Evolutionary conservation across 2,329 filamentous ascomycete species (phyloP), one percentile per base, ranked within the genome.

Genomic region (Cladosporium austrohemisphaericum): DNA sequence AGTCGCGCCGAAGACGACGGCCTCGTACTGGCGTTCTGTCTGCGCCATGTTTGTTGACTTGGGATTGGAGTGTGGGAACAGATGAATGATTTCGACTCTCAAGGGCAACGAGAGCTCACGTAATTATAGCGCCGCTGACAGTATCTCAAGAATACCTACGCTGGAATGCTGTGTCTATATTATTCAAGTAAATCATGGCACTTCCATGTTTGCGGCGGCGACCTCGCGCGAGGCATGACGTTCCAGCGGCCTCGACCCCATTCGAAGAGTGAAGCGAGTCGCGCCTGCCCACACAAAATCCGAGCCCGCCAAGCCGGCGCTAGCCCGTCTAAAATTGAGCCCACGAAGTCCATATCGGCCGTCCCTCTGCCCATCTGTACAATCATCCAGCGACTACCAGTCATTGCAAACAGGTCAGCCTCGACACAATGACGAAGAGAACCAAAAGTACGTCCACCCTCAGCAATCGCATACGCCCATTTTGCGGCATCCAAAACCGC

Each of bases 361-460:
- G 14, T 14, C 20, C 33, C 16, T 33, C 41, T 40, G 37, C 11
- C 46, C 40, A 37, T 35, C 37, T 43, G 33, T 43, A 23, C 44
- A 36, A 43, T 23, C 50, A 28, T 41, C 22, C 29, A 32, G 29
- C 44, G 46, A 48, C 41, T 31, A 36, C 41, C 40, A 16, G 52
- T 52, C 49, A 50, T 38, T 26, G 18, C 29, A 44, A 52, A 38
- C 37, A 41, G 51, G 37, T 43, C 58, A 57, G 50, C 47, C 57
- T 59, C 57, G 60, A 52, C 80, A 89, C 84, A 77, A 93, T 93
- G 87, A 89, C 88, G 75, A 92, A 93, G 84, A 85, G 89, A 80
- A 94, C 89, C 64, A 94, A 88, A 86, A 94, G 76, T 60, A 57
- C 32, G 57, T 56, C 13, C 14, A 19, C 22, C 33, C 28, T 10